These are phyloP conservation scores for Mimosa bimucronata DNA, from an alignment of 306 rosid species.

Conservation along the genomic window DNA sequence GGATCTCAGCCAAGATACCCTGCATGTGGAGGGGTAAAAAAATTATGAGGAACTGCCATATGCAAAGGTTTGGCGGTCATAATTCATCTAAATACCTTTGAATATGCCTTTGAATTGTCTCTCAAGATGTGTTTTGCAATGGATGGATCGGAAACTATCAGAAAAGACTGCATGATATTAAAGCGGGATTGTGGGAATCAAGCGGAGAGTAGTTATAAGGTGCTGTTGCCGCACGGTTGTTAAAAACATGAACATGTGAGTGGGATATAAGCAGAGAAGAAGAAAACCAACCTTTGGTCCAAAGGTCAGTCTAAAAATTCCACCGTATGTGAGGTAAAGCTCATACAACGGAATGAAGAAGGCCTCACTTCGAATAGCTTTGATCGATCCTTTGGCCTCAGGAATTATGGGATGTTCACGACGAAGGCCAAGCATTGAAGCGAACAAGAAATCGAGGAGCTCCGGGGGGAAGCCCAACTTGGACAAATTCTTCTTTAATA, in stretches of 20 bases:
- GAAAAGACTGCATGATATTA: slow-evolving; percentile 74
- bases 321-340: slow-evolving; percentile 90
- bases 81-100: slow-evolving; percentile 63
- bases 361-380: slow-evolving; percentile 76
- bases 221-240: too few relatives aligned
- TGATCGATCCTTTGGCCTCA: slow-evolving; percentile 79
- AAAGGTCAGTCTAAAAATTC: slow-evolving; percentile 82
- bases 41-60: slow-evolving; percentile 4
- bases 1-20: slow-evolving; percentile 98
- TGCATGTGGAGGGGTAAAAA: slow-evolving; percentile 45
- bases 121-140: slow-evolving; percentile 85
- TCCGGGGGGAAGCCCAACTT: slow-evolving; percentile 73
- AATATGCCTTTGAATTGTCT: slow-evolving; percentile 91
- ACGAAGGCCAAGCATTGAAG: slow-evolving; percentile 49
- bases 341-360: slow-evolving; percentile 90
- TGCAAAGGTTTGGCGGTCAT: slow-evolving; percentile 2
- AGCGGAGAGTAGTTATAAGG: not conserved
- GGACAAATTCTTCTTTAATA: slow-evolving; percentile 60
- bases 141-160: slow-evolving; percentile 94
- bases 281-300: slow-evolving; percentile 90
- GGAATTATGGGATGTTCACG: slow-evolving; percentile 64
- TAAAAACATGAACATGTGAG: slow-evolving; percentile 5
- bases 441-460: slow-evolving; percentile 58
- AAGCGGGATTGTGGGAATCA: slow-evolving; percentile 33
- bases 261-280: not conserved